A percentile compares a stretch with the other conserved stretches of the same genome.
Evolutionary conservation across 192 early-diverging fungal species (phyloP).

Genomic region (Rhizophagus prolifer): DNA sequence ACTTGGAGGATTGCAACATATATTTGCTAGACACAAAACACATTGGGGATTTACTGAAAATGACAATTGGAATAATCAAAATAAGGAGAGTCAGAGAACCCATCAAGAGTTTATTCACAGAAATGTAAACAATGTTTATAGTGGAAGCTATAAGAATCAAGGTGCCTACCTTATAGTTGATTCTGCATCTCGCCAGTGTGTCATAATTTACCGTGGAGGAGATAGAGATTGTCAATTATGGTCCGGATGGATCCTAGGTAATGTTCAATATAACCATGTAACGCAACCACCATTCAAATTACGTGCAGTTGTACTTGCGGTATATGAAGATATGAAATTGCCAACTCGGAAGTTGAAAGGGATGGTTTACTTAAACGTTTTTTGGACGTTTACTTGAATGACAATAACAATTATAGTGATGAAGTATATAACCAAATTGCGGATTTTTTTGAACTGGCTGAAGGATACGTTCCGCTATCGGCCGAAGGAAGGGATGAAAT

Average conservation of each 20-base stretch:
- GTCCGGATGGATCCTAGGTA: constrained; percentile 21
- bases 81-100: neutral
- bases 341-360: constrained; percentile 8
- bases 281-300: constrained; percentile 17
- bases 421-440: constrained; percentile 26
- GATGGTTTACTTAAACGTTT: constrained; percentile 15
- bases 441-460: constrained; percentile 3
- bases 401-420: constrained; percentile 1
- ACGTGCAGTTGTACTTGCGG: constrained; percentile 6
- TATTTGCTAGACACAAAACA: constrained; percentile 1
- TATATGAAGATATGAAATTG: constrained; percentile 16
- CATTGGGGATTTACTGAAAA: constrained; percentile 12
- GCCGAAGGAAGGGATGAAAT: constrained; percentile 8
- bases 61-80: constrained; percentile 16
- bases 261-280: neutral
- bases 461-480: neutral
- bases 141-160: constrained; percentile 17
- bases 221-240: constrained; percentile 17
- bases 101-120: constrained; percentile 19
- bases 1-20: neutral
- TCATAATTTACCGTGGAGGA: constrained; percentile 22
- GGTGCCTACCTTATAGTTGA: constrained; percentile 15
- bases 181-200: constrained; percentile 6
- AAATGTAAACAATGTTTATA: constrained; percentile 16
- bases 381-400: neutral